Conservation (phyloP, 805 yeast species). For the Yarrowia keelungensis region DNA sequence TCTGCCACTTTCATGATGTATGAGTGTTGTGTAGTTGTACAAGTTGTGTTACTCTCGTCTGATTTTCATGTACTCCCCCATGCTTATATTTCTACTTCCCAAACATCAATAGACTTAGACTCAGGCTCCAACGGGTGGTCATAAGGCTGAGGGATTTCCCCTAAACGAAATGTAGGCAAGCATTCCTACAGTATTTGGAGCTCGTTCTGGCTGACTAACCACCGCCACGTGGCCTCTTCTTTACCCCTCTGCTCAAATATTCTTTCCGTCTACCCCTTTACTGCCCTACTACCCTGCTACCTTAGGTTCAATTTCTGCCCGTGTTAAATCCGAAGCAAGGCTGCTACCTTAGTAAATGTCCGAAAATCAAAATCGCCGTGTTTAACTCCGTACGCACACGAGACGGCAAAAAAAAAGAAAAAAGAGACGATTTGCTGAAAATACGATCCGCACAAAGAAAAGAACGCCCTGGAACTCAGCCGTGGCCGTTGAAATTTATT, state of each 20-base stretch:
- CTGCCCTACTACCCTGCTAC: no score
- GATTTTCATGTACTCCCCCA: not conserved
- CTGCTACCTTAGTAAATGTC: not conserved
- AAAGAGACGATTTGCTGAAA: no score
- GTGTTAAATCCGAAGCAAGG: slow-evolving; percentile 2
- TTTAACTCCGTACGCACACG: slow-evolving; percentile 9
- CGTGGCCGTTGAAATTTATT: not conserved
- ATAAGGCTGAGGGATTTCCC: slow-evolving; percentile 32
- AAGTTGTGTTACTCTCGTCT: not conserved
- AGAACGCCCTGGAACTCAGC: not conserved
- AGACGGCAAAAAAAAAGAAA: not conserved
- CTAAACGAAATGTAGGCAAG: no score
- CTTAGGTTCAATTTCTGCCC: no score
- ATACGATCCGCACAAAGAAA: no score
- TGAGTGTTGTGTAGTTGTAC: not conserved
- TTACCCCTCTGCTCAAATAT: no score
- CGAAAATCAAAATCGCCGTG: not conserved
- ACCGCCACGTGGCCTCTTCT: no score
- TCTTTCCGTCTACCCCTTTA: no score
- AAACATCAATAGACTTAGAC: slow-evolving; percentile 19
- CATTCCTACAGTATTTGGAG: no score
- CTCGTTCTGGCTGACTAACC: no score
- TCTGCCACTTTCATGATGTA: slow-evolving; percentile 62
- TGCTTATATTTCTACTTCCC: slow-evolving; percentile 20
- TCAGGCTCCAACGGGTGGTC: slow-evolving; percentile 23